phyloP scores from a whole-genome alignment of 2,329 filamentous ascomycete genomes.

The Ceratocystiopsis sp. region DNA sequence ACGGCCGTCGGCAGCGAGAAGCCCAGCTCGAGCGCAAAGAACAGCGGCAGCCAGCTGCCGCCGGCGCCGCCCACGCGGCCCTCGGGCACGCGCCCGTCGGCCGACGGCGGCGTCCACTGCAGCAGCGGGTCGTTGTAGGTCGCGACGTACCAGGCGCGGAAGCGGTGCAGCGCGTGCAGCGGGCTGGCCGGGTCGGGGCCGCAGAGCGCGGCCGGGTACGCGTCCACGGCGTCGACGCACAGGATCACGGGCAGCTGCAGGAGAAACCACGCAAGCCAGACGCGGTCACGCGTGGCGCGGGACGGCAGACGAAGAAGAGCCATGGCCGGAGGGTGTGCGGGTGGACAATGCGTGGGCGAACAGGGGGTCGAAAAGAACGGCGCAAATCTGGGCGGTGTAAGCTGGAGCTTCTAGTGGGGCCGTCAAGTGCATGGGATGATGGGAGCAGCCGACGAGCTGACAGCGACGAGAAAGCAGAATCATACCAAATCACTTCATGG shows the following conservation, averaged over 20 bases:
- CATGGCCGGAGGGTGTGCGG: no score
- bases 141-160: conserved; percentile 29
- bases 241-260: conserved; percentile 16
- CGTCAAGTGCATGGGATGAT: no score
- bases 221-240: conserved; percentile 32
- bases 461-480: no score
- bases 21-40: conserved; percentile 31
- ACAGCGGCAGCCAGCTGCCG: conserved; percentile 32
- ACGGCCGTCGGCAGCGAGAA: conserved; percentile 32
- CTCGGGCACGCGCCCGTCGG: no score
- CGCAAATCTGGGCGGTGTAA: no score
- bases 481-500: no score
- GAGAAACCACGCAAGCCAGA: conserved; percentile 18
- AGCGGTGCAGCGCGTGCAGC: conserved; percentile 27
- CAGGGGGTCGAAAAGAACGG: no score
- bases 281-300: conserved; percentile 10
- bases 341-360: no score
- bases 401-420: no score
- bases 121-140: conserved; percentile 38
- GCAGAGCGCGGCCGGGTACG: conserved; percentile 33
- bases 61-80: conserved; percentile 5
- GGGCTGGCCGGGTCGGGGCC: conserved; percentile 20
- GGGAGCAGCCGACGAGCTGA: no score
- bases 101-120: conserved; percentile 16
- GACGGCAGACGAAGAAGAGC: no score